Evolutionary conservation across 2,329 filamentous ascomycete genomes (phyloP).

Genomic region (Paecilomyces sp.): DNA sequence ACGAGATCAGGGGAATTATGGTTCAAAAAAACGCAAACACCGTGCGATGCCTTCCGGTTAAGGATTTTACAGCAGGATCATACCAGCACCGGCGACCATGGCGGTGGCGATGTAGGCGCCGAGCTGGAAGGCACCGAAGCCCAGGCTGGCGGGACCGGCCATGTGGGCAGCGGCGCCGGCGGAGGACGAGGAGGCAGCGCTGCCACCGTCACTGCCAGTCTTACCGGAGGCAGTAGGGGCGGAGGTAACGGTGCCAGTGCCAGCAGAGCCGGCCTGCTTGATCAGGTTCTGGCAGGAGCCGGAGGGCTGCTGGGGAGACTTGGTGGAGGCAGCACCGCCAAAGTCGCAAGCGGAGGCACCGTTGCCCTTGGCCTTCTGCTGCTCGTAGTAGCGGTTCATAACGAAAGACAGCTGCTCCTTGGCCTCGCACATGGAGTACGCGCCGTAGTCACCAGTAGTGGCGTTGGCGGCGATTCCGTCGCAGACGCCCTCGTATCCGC

Average conservation of each 20-base stretch:
- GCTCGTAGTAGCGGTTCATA: constrained; percentile 40
- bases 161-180: constrained; percentile 23
- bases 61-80: constrained; percentile 39
- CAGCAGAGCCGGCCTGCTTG: constrained; percentile 31
- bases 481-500: constrained; percentile 29
- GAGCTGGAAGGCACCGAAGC: constrained; percentile 34
- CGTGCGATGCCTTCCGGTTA: not conserved
- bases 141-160: constrained; percentile 25
- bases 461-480: constrained; percentile 33
- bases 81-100: constrained; percentile 36
- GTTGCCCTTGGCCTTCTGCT: constrained; percentile 26
- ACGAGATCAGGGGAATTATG: not conserved
- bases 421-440: constrained; percentile 41
- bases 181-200: constrained; percentile 14
- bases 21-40: not conserved
- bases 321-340: constrained; percentile 31
- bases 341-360: constrained; percentile 38
- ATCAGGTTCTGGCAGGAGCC: constrained; percentile 29
- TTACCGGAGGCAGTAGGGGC: constrained; percentile 21
- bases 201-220: constrained; percentile 8
- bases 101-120: constrained; percentile 39
- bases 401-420: constrained; percentile 41
- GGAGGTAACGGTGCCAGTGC: constrained; percentile 32
- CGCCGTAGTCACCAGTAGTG: constrained; percentile 37
- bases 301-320: constrained; percentile 22